Conservation (phyloP, 352 stramenopile genomes). For the Globisporangium barbulae region DNA sequence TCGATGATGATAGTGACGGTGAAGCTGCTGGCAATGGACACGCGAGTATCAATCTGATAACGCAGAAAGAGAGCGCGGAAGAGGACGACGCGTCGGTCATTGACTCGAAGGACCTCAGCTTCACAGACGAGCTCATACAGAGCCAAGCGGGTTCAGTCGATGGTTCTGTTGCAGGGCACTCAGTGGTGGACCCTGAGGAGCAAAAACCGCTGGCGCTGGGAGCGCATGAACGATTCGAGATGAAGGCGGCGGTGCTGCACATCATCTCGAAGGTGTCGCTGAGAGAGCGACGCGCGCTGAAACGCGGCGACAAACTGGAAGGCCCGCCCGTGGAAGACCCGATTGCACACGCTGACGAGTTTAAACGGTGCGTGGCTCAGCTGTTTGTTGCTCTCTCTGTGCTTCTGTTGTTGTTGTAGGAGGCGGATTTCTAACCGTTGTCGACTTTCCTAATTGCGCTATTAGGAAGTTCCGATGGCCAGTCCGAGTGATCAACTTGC, state of each 20-base stretch:
- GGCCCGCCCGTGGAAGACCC: constrained; percentile 48
- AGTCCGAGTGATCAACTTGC: constrained; percentile 54
- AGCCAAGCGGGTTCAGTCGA: neutral
- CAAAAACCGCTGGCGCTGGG: neutral
- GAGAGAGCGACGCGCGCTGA: constrained; percentile 30
- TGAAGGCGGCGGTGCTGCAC: constrained; percentile 16
- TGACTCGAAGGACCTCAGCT: constrained; percentile 6
- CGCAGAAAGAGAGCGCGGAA: constrained; percentile 4
- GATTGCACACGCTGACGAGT: constrained; percentile 40
- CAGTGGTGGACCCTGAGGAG: neutral
- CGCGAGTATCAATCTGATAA: neutral
- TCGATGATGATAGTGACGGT: neutral
- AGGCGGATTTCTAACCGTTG: too few relatives aligned
- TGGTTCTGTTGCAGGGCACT: neutral
- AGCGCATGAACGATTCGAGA: constrained; percentile 4
- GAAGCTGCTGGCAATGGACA: constrained; percentile 1
- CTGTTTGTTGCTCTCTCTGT: constrained; percentile 5
- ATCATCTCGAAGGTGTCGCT: constrained; percentile 28
- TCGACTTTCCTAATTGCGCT: neutral
- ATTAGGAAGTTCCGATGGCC: constrained; percentile 80
- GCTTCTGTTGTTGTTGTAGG: neutral
- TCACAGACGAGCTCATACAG: constrained; percentile 5
- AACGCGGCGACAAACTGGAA: constrained; percentile 24
- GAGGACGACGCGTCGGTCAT: neutral
- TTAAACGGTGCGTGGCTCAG: constrained; percentile 28